A percentile compares a stretch with the other conserved stretches of the same genome.
phyloP scores from a whole-genome alignment of 2,329 filamentous ascomycete genomes.

The Verticillium alfalfae region DNA sequence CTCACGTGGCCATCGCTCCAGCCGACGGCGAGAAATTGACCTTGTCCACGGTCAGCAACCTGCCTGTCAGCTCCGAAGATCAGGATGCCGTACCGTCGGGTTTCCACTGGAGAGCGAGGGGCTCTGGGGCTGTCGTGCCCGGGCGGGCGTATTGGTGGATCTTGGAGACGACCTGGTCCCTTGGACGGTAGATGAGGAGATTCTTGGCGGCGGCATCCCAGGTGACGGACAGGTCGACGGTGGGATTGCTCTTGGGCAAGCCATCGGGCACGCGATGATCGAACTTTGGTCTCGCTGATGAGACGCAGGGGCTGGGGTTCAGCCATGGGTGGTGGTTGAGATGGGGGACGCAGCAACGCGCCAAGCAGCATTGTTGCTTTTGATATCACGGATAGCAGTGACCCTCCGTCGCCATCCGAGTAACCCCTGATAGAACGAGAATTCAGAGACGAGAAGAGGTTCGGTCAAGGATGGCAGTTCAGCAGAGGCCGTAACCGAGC shows the following conservation, averaged over 20 bases:
- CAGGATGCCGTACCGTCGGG: constrained; percentile 52
- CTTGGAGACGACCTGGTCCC: constrained; percentile 60
- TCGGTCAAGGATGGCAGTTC: too few relatives aligned
- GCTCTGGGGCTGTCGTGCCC: constrained; percentile 32
- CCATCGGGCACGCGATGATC: constrained; percentile 47
- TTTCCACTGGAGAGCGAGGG: constrained; percentile 57
- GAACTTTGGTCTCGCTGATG: constrained; percentile 53
- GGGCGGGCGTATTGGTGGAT: constrained; percentile 37
- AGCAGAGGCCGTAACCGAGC: too few relatives aligned
- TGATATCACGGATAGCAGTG: not conserved
- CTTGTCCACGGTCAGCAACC: constrained; percentile 26
- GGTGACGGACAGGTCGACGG: constrained; percentile 76
- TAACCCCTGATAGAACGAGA: too few relatives aligned
- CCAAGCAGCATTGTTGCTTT: not conserved
- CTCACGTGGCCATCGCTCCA: constrained; percentile 79
- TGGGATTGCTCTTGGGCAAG: constrained; percentile 72
- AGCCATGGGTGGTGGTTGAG: constrained; percentile 10
- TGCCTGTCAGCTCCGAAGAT: not conserved
- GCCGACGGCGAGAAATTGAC: constrained; percentile 73
- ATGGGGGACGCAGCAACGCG: not conserved
- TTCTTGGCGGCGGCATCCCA: constrained; percentile 60
- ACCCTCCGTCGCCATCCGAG: not conserved
- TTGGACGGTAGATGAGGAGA: constrained; percentile 72
- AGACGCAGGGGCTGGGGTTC: constrained; percentile 33
- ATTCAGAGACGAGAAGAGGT: too few relatives aligned